These are phyloP conservation scores for Taxillus chinensis DNA, from an alignment of 164 flowering plant genomes.

Conservation along the genomic window DNA sequence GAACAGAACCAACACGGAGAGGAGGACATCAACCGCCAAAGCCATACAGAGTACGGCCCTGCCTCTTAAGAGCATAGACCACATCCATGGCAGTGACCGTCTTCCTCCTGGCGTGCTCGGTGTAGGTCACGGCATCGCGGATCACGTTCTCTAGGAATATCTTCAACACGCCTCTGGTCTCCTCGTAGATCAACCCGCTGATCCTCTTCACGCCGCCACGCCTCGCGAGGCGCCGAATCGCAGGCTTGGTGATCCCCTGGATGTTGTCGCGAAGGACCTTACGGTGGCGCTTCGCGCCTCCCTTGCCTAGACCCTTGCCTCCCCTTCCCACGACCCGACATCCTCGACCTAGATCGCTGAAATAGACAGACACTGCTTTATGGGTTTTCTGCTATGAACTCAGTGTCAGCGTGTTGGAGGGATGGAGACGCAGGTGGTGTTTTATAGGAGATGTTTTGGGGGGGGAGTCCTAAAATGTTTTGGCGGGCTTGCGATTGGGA, in stretches of 20 bases:
- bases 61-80: slow-evolving; percentile 33
- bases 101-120: slow-evolving; percentile 47
- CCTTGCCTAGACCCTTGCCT: slow-evolving; percentile 46
- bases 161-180: slow-evolving; percentile 42
- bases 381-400: neutral
- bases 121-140: slow-evolving; percentile 42
- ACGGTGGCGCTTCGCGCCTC: slow-evolving; percentile 45
- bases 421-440: neutral
- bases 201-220: slow-evolving; percentile 54
- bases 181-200: slow-evolving; percentile 45
- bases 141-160: slow-evolving; percentile 45
- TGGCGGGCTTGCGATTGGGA: neutral
- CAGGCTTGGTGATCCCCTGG: slow-evolving; percentile 44
- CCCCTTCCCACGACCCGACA: slow-evolving; percentile 57
- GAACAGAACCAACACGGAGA: neutral
- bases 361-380: neutral
- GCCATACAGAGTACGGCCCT: slow-evolving; percentile 32
- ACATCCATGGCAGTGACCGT: slow-evolving; percentile 43
- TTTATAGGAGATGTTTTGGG: neutral
- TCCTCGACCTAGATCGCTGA: slow-evolving; percentile 5
- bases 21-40: slow-evolving; percentile 20
- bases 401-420: neutral
- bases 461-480: neutral
- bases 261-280: slow-evolving; percentile 45
- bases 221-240: slow-evolving; percentile 37